Evolutionary conservation across 306 rosid species (phyloP).

Genomic region (Erythrophleum fordii): DNA sequence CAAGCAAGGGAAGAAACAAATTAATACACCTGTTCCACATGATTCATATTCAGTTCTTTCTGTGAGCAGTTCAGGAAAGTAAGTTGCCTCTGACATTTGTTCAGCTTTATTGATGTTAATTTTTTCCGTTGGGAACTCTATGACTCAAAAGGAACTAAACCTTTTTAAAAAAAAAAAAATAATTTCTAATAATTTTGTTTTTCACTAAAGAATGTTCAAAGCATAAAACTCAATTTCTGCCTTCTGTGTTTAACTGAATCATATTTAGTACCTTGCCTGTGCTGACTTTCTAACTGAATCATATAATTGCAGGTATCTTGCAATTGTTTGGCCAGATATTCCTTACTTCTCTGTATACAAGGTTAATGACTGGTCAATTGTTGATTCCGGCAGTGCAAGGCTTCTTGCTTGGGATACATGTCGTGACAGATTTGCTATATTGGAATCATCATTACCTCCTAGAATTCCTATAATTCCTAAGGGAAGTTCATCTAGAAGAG

Average conservation of each 20-base stretch:
- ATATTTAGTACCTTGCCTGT: background rate
- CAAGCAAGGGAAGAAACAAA: slow-evolving; percentile 93
- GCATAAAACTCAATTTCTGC: slow-evolving; percentile 15
- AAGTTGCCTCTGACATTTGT: slow-evolving; percentile 54
- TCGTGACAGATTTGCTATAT: slow-evolving; percentile 93
- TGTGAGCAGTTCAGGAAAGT: slow-evolving; percentile 99
- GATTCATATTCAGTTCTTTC: slow-evolving; percentile 98
- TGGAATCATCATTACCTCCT: slow-evolving; percentile 84
- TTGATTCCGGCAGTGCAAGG: slow-evolving; percentile 99
- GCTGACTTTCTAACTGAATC: slow-evolving; percentile 41
- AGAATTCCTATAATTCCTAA: slow-evolving; percentile 84
- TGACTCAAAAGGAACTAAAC: background rate
- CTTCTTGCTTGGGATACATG: slow-evolving; percentile 99
- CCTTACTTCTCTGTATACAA: slow-evolving; percentile 97
- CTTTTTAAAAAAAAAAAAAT: too few species aligned
- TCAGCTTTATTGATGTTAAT: background rate
- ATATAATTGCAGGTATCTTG: slow-evolving; percentile 80
- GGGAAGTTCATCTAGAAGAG: slow-evolving; percentile 89
- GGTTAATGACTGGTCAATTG: slow-evolving; percentile 96
- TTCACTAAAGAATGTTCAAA: slow-evolving; percentile 22
- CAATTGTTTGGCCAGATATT: slow-evolving; percentile 97
- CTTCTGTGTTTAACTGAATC: background rate
- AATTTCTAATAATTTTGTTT: slow-evolving; percentile 17
- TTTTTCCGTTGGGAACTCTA: background rate
- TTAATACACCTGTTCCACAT: slow-evolving; percentile 95